These are phyloP conservation scores for Salix koriyanagi DNA, from an alignment of 345 rosid genomes.

Conservation along the genomic window DNA sequence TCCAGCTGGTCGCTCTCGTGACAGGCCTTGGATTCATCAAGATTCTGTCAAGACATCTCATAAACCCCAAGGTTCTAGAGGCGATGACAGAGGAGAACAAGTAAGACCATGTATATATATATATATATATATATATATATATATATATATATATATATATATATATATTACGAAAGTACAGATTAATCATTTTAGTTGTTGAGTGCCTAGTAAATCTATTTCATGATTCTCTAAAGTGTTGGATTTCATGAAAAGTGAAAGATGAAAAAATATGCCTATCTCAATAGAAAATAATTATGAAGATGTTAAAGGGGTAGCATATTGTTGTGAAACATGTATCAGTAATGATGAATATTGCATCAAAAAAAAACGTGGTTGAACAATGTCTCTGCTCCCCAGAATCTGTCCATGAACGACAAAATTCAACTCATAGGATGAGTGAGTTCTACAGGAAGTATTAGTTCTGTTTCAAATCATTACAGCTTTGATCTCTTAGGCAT, in stretches of 20 bases:
- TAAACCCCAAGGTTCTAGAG: constrained; percentile 8
- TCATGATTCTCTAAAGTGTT: background rate
- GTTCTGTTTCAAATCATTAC: background rate
- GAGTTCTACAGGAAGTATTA: background rate
- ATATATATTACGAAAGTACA: background rate
- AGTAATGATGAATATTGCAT: too few relatives aligned
- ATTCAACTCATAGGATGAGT: constrained; percentile 1
- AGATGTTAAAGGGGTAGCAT: background rate
- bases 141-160: too few relatives aligned
- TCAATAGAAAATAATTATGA: background rate
- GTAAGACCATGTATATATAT: background rate
- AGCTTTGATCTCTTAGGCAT: background rate
- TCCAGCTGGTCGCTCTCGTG: constrained; percentile 29
- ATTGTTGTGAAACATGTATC: too few relatives aligned
- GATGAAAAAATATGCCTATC: background rate
- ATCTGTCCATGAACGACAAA: too few relatives aligned
- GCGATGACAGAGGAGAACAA: constrained; percentile 6
- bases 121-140: too few relatives aligned
- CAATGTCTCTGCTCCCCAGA: too few relatives aligned
- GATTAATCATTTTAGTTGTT: background rate
- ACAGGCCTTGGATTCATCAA: constrained; percentile 19
- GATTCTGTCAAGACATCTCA: background rate
- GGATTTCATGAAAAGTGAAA: background rate
- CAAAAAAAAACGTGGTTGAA: too few relatives aligned
- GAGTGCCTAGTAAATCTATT: background rate